Evolutionary conservation across 441 rosid genomes (phyloP), one percentile per base, ranked within the genome.

Genomic region (Gossypium lobatum): DNA sequence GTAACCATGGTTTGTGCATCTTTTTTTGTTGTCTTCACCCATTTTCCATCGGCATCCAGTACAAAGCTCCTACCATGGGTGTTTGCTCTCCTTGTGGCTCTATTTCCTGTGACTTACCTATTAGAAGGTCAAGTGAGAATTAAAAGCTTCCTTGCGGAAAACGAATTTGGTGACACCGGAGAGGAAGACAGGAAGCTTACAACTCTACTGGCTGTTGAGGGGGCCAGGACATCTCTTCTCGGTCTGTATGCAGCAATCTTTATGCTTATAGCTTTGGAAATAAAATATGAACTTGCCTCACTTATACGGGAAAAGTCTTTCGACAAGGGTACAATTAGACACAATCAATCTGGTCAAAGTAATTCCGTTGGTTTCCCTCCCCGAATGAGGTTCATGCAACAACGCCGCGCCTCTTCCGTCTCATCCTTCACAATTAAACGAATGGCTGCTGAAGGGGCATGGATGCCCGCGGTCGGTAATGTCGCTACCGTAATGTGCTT

Each of bases 391-490:
- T 89, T 90, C 84, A 87, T 95, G 95, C 98, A 93, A 84, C 97
- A 91, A 71, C 96, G 95, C 37, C 91, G 91, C 14, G 89, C 90
- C 58, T 82, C 92, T 70, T 73, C 90, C 16, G 88, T 82, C 31
- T 92, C 93, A 52, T 77, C 86, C 80, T 90, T 95, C 83, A 88
- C 97, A 9, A 87, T 93, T 73, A 94, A 93, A 88, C 89, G 87
- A 81, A 91, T 95, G 86, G 92, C 96, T 48, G 92, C 96, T 46
- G 96, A 95, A 77, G 99, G 97, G 72, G 96, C 97, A 23, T 95
- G 99, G 99, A 93, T 95, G 99, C 99, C 99, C 0, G 89, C 95
- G 0, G 93, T 91, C 25, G 99, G 99, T 54, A 95, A 95, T 23
- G 95, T 95, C 18, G 97, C 99, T 46, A 90, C 99, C 3, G 78